phyloP scores from a whole-genome alignment of 1,139 yeast species.

The Sporopachydermia cereana region DNA sequence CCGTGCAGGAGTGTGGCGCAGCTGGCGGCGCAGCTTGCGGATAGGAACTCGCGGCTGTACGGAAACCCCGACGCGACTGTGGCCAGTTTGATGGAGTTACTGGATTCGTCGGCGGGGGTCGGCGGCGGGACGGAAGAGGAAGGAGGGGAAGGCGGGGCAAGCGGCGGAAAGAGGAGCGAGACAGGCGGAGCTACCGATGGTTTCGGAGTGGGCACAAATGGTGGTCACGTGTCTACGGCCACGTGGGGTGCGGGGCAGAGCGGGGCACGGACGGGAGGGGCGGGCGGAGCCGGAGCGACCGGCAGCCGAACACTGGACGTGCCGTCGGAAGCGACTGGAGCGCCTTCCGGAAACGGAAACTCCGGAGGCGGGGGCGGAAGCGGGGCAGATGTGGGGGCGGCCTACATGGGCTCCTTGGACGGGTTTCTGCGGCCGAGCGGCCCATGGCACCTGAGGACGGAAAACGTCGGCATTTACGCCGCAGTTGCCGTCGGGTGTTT shows the following conservation, averaged over 20 bases:
- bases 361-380: too few relatives aligned
- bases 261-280: too few relatives aligned
- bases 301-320: too few relatives aligned
- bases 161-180: background rate
- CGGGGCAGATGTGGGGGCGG: conserved; percentile 2
- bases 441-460: conserved; percentile 4
- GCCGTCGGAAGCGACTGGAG: too few relatives aligned
- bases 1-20: conserved; percentile 21
- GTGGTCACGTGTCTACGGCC: too few relatives aligned
- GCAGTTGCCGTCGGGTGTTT: conserved; percentile 10
- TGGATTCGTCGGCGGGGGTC: too few relatives aligned
- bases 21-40: conserved; percentile 20
- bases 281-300: too few relatives aligned
- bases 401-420: conserved; percentile 6
- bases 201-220: too few relatives aligned
- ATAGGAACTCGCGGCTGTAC: conserved; percentile 23
- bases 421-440: background rate
- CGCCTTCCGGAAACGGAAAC: too few relatives aligned
- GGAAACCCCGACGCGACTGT: conserved; percentile 23
- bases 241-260: too few relatives aligned
- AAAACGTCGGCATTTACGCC: conserved; percentile 14
- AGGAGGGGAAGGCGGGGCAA: background rate
- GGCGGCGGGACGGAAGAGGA: too few relatives aligned
- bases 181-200: conserved; percentile 20
- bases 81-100: conserved; percentile 24